Percentiles rank a stretch among this genome's conserved stretches.
Conservation (phyloP, 768 basidiomycete species). For the Lentinula lateritia region DNA sequence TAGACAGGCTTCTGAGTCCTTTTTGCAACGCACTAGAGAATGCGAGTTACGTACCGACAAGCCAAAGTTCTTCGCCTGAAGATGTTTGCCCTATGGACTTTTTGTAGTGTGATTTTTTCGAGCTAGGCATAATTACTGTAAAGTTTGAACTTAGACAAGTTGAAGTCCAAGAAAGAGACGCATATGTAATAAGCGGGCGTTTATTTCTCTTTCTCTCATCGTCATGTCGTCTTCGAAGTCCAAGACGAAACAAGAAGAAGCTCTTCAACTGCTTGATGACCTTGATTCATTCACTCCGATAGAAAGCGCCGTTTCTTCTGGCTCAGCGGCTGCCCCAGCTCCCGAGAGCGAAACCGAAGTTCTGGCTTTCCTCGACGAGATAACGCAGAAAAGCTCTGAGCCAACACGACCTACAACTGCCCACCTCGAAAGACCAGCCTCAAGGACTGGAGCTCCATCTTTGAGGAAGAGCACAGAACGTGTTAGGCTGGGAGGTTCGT, state of each 20-base stretch:
- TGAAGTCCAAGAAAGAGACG: neutral
- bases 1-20: neutral
- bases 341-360: constrained; percentile 74
- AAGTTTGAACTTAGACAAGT: neutral
- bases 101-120: neutral
- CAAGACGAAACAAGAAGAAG: constrained; percentile 83
- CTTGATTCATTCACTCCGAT: constrained; percentile 75
- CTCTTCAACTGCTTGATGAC: constrained; percentile 89
- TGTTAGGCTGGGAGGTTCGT: constrained; percentile 56
- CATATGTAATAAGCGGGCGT: neutral
- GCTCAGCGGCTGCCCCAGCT: constrained; percentile 23
- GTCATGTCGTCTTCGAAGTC: constrained; percentile 30
- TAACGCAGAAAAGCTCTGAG: constrained; percentile 85
- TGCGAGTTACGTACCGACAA: neutral
- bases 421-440: constrained; percentile 50
- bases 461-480: constrained; percentile 74
- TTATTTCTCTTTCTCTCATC: neutral
- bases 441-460: constrained; percentile 66
- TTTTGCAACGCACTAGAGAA: neutral
- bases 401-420: constrained; percentile 56
- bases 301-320: constrained; percentile 14
- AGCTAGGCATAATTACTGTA: neutral
- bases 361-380: constrained; percentile 91
- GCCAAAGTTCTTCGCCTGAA: neutral
- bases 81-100: neutral